Percentiles rank a stretch among this genome's conserved stretches.
Evolutionary conservation across 129 eudicot species (phyloP).

Genomic region (Pittosporum tobira): DNA sequence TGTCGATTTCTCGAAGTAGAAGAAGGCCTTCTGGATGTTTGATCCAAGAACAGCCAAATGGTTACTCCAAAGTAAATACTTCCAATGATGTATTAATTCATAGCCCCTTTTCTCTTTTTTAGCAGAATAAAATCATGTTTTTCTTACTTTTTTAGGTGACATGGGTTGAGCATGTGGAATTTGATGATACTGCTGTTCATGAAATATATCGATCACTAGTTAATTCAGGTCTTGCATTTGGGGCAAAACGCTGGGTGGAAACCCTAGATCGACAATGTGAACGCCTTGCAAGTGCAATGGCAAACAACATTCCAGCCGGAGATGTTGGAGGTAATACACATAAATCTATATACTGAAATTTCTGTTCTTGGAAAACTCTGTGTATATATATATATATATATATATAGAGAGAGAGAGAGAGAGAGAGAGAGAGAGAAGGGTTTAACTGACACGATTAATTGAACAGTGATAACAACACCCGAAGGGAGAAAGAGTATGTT

Average conservation of each 20-base stretch:
- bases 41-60: slow-evolving; percentile 85
- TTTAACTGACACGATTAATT: too few species aligned
- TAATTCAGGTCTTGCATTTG: slow-evolving; percentile 80
- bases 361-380: too few species aligned
- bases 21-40: slow-evolving; percentile 95
- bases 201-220: slow-evolving; percentile 64
- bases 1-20: slow-evolving; percentile 48
- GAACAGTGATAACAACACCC: slow-evolving; percentile 65
- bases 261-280: slow-evolving; percentile 87
- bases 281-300: slow-evolving; percentile 84
- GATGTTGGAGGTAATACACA: slow-evolving; percentile 89
- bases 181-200: slow-evolving; percentile 69
- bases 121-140: neutral
- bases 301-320: slow-evolving; percentile 80
- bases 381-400: too few species aligned
- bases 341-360: too few species aligned
- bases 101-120: neutral
- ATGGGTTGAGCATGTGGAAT: slow-evolving; percentile 95
- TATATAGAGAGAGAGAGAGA: too few species aligned
- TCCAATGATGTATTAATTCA: neutral
- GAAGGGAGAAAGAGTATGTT: slow-evolving; percentile 97
- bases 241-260: slow-evolving; percentile 89
- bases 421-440: too few species aligned
- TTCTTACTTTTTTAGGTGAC: slow-evolving; percentile 43
- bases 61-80: slow-evolving; percentile 94